Evolutionary conservation across 2,329 filamentous ascomycete genomes (phyloP).

Genomic region (Cladophialophora bantiana): DNA sequence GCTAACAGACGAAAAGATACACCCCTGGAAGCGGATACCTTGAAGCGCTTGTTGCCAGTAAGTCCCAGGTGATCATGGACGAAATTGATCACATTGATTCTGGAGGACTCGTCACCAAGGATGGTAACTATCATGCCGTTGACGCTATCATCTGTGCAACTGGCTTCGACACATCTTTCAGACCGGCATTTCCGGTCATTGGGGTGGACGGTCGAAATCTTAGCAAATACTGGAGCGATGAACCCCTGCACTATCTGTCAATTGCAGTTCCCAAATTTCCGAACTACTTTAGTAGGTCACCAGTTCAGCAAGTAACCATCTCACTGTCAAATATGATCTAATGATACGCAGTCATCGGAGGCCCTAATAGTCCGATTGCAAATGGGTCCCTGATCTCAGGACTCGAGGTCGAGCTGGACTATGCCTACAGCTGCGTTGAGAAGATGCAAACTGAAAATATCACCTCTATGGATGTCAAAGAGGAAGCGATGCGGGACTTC

Average conservation of each 20-base stretch:
- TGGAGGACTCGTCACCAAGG: constrained; percentile 41
- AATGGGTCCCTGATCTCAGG: constrained; percentile 42
- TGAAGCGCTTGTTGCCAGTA: constrained; percentile 32
- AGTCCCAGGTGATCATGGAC: constrained; percentile 32
- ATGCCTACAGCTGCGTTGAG: constrained; percentile 42
- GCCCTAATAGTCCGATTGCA: constrained; percentile 41
- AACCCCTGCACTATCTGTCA: constrained; percentile 54
- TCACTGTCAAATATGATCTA: neutral
- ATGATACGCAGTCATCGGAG: constrained; percentile 38
- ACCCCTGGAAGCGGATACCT: constrained; percentile 50
- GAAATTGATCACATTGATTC: constrained; percentile 43
- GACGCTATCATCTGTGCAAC: constrained; percentile 49
- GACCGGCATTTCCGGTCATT: constrained; percentile 45
- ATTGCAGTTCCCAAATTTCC: constrained; percentile 56
- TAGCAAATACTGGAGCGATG: constrained; percentile 38
- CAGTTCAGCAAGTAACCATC: neutral
- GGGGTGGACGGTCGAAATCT: constrained; percentile 40
- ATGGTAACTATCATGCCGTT: constrained; percentile 42
- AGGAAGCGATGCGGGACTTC: constrained; percentile 44
- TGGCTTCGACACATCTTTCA: constrained; percentile 42
- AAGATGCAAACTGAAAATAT: constrained; percentile 52
- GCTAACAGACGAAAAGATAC: constrained; percentile 42
- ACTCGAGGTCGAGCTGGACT: constrained; percentile 41
- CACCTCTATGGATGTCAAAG: constrained; percentile 46
- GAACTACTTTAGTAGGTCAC: constrained; percentile 42